A percentile compares a stretch with the other conserved stretches of the same genome.
Evolutionary conservation across 2,329 filamentous ascomycete species (phyloP).

Genomic region (Lasiodiplodia citricola): DNA sequence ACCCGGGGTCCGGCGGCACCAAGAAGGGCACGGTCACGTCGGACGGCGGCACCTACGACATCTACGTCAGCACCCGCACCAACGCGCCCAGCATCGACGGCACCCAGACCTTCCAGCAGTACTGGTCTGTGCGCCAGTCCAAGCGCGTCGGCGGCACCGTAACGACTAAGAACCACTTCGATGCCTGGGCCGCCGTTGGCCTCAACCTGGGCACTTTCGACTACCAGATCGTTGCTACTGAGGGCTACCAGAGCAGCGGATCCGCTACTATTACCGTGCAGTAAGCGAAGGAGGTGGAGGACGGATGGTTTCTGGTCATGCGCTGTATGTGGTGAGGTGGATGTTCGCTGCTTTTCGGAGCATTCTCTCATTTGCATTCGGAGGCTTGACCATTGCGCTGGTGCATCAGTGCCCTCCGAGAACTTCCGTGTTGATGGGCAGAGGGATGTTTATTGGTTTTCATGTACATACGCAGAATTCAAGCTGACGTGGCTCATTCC

Average conservation of each 20-base stretch:
- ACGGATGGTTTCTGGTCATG: too few relatives aligned
- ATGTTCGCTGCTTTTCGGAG: too few relatives aligned
- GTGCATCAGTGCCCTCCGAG: too few relatives aligned
- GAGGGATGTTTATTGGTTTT: too few relatives aligned
- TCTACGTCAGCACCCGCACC: slow-evolving; percentile 56
- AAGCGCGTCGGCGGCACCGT: slow-evolving; percentile 60
- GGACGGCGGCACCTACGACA: slow-evolving; percentile 60
- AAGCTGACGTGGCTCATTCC: too few relatives aligned
- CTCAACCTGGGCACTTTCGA: slow-evolving; percentile 55
- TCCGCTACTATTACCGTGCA: slow-evolving; percentile 54
- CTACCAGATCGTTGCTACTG: slow-evolving; percentile 62
- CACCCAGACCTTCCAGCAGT: slow-evolving; percentile 61
- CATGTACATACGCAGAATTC: too few relatives aligned
- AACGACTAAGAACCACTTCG: slow-evolving; percentile 57
- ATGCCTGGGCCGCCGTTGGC: slow-evolving; percentile 58
- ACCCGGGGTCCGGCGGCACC: slow-evolving; percentile 54
- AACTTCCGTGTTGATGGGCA: too few relatives aligned
- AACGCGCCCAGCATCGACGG: slow-evolving; percentile 61
- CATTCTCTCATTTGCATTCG: too few relatives aligned
- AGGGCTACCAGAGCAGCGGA: slow-evolving; percentile 60
- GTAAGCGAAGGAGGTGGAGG: not conserved
- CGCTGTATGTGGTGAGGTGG: too few relatives aligned
- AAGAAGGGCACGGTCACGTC: slow-evolving; percentile 58
- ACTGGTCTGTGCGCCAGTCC: slow-evolving; percentile 56
- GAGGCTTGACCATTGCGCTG: too few relatives aligned